These are phyloP conservation scores for Prototheca stagnorum DNA, from an alignment of 163 green algal genomes.

Conservation along the genomic window DNA sequence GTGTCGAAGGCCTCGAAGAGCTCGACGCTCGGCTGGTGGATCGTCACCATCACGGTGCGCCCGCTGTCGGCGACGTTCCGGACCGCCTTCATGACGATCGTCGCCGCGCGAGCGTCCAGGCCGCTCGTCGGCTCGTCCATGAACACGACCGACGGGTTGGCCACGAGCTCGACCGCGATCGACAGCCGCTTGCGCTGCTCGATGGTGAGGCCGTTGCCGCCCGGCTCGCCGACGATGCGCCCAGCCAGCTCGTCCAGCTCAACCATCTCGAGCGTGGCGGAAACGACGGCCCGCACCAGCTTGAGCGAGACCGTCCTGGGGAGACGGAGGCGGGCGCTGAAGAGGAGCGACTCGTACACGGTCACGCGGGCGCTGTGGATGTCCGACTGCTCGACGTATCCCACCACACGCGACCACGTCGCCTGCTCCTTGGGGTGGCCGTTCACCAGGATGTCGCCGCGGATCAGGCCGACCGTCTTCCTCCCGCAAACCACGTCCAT, in stretches of 20 bases:
- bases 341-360: constrained; percentile 27
- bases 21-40: constrained; percentile 28
- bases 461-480: constrained; percentile 40
- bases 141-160: constrained; percentile 35
- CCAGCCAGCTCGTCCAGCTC: constrained; percentile 11
- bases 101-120: constrained; percentile 28
- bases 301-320: constrained; percentile 1
- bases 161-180: constrained; percentile 31
- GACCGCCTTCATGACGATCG: constrained; percentile 32
- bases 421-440: constrained; percentile 26
- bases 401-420: constrained; percentile 28
- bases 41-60: constrained; percentile 36
- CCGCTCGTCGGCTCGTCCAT: constrained; percentile 25
- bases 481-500: constrained; percentile 42
- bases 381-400: constrained; percentile 22
- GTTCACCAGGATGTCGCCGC: constrained; percentile 44
- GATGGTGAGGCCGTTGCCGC: constrained; percentile 18
- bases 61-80: constrained; percentile 24
- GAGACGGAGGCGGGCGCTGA: constrained; percentile 29
- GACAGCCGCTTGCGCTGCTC: constrained; percentile 35
- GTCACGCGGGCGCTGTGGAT: constrained; percentile 20
- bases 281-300: constrained; percentile 14
- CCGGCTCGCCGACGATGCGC: constrained; percentile 21
- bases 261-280: constrained; percentile 25
- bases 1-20: constrained; percentile 50